A percentile compares a stretch with the other conserved stretches of the same genome.
Evolutionary conservation across 306 rosid species (phyloP).

Genomic region (Herpetospermum pedunculosum): DNA sequence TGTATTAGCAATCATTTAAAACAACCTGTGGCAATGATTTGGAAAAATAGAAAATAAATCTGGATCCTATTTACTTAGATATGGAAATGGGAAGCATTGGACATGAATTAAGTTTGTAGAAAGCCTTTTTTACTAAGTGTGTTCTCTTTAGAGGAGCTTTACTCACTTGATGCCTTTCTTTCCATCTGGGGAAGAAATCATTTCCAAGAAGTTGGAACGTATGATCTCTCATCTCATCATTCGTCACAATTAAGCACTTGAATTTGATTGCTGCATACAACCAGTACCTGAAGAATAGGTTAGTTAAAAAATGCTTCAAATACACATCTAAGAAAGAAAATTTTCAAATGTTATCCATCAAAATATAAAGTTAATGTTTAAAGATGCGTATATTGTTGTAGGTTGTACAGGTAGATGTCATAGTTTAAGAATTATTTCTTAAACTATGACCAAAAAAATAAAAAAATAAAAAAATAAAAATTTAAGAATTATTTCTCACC

Average conservation of each 20-base stretch:
- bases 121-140: neutral
- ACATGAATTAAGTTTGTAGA: neutral
- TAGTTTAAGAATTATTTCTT: constrained; percentile 18
- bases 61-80: neutral
- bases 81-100: neutral
- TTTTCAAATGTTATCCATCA: neutral
- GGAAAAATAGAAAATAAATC: neutral
- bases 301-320: constrained; percentile 9
- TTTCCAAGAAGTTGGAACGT: constrained; percentile 83
- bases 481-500: constrained; percentile 38
- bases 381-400: neutral
- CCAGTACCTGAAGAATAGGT: constrained; percentile 87
- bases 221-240: constrained; percentile 97
- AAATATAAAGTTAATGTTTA: neutral
- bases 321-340: neutral
- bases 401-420: neutral
- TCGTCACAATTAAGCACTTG: constrained; percentile 79
- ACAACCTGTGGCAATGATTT: neutral
- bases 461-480: too few species aligned
- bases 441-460: too few species aligned
- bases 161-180: constrained; percentile 96
- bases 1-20: constrained; percentile 13
- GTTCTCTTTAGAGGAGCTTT: constrained; percentile 6
- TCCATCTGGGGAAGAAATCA: constrained; percentile 93
- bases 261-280: constrained; percentile 93